Evolutionary conservation across 805 yeast species (phyloP).

Genomic region (Metschnikowia henanensis): DNA sequence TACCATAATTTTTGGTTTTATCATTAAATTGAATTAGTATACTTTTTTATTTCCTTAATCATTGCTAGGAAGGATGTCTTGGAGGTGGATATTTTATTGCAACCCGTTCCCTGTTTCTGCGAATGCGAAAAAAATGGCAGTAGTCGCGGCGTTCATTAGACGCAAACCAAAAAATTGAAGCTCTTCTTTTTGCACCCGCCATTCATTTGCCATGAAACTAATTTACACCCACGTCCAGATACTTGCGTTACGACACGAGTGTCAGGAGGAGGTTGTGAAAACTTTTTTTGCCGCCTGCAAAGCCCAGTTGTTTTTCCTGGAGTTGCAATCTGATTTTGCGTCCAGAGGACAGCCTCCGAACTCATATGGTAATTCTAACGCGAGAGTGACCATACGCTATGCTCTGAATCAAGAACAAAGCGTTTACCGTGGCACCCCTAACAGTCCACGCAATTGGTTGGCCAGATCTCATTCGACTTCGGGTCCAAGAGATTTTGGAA

Average conservation of each 20-base stretch:
- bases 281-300: conserved; percentile 5
- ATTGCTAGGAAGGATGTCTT: too few species aligned
- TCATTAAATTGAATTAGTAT: too few species aligned
- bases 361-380: not conserved
- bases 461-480: not conserved
- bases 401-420: too few species aligned
- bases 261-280: conserved; percentile 10
- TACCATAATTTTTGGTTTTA: too few species aligned
- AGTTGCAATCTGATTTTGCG: not conserved
- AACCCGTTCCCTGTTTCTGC: too few species aligned
- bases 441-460: not conserved
- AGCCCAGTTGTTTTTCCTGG: conserved; percentile 2
- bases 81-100: too few species aligned
- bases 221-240: conserved; percentile 11
- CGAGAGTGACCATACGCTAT: not conserved
- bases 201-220: conserved; percentile 11
- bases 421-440: not conserved
- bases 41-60: too few species aligned
- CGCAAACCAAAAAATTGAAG: too few species aligned
- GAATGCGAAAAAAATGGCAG: not conserved
- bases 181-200: conserved; percentile 15
- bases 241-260: conserved; percentile 15
- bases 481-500: not conserved
- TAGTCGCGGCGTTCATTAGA: too few species aligned
- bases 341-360: not conserved